Percentiles rank a stretch among this genome's conserved stretches.
Evolutionary conservation across 2,329 filamentous ascomycete genomes (phyloP).

Genomic region (Raffaelea arxii): DNA sequence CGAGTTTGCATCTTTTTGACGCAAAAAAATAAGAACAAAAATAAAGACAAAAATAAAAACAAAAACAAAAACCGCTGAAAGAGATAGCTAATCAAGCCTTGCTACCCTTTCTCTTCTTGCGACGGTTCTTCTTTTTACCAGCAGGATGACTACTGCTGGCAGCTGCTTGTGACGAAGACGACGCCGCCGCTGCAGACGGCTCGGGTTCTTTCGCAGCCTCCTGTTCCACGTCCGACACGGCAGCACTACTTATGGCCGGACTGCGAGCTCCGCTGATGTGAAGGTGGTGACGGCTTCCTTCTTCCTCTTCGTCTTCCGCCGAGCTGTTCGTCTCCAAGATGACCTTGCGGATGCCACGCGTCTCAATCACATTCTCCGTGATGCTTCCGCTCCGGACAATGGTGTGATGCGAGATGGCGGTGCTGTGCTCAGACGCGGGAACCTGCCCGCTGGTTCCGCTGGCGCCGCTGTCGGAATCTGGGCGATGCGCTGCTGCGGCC

Average conservation of each 20-base stretch:
- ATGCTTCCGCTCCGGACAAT: conserved; percentile 64
- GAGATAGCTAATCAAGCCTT: too few species aligned
- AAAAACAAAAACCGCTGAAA: too few species aligned
- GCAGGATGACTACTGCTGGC: conserved; percentile 1
- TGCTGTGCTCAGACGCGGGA: conserved; percentile 8
- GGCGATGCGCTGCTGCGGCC: neutral
- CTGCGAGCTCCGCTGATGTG: conserved; percentile 4
- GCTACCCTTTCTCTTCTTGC: conserved; percentile 27
- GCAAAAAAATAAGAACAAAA: too few species aligned
- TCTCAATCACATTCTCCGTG: conserved; percentile 67
- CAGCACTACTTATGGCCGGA: neutral
- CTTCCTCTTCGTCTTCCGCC: conserved; percentile 24
- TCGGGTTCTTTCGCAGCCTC: conserved; percentile 7
- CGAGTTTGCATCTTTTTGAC: too few species aligned
- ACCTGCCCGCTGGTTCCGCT: conserved; percentile 5
- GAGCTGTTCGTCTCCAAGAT: conserved; percentile 41
- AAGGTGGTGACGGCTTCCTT: neutral
- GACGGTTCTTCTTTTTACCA: conserved; percentile 26
- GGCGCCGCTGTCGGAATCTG: conserved; percentile 11
- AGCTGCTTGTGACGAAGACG: neutral
- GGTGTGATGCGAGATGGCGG: conserved; percentile 16
- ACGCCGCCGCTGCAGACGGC: conserved; percentile 1
- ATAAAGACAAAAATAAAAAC: too few species aligned
- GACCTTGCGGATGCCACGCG: conserved; percentile 65
- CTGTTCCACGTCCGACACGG: conserved; percentile 6